Percentiles rank a stretch among this genome's conserved stretches.
These are phyloP conservation scores for Venturia oleaginea DNA, from an alignment of 2,329 filamentous ascomycete genomes.

Conservation along the genomic window DNA sequence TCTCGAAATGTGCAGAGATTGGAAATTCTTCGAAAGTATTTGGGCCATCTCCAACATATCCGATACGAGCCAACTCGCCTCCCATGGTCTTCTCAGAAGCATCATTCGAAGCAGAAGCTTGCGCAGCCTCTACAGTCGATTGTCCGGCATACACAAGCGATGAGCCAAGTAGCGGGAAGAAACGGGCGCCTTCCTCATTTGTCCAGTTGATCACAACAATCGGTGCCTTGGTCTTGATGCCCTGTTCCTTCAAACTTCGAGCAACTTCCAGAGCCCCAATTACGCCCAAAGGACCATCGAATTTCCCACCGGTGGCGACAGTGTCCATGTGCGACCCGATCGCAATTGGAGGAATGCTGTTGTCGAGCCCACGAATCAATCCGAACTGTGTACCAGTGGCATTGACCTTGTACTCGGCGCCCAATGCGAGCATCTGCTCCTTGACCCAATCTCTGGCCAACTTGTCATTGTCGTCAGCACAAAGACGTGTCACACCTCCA, in stretches of 20 bases:
- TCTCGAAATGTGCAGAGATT: conserved; percentile 20
- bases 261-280: conserved; percentile 20
- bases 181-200: conserved; percentile 15
- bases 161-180: conserved; percentile 15
- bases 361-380: conserved; percentile 18
- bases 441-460: conserved; percentile 22
- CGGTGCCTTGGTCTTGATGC: conserved; percentile 20
- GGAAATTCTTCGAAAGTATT: conserved; percentile 19
- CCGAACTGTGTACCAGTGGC: conserved; percentile 22
- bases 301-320: conserved; percentile 20
- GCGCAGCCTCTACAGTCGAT: conserved; percentile 13
- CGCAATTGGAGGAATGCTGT: conserved; percentile 21
- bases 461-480: conserved; percentile 19
- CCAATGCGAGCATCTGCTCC: conserved; percentile 19
- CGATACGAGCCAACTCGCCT: conserved; percentile 23
- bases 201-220: conserved; percentile 24
- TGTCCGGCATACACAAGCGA: conserved; percentile 17
- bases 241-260: conserved; percentile 20
- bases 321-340: conserved; percentile 20
- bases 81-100: conserved; percentile 20
- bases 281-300: conserved; percentile 20
- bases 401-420: conserved; percentile 21
- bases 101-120: conserved; percentile 20
- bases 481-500: conserved; percentile 13
- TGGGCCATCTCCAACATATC: conserved; percentile 24